Conservation (phyloP, 106 monocot species). For the Dendrobium huoshanense region DNA sequence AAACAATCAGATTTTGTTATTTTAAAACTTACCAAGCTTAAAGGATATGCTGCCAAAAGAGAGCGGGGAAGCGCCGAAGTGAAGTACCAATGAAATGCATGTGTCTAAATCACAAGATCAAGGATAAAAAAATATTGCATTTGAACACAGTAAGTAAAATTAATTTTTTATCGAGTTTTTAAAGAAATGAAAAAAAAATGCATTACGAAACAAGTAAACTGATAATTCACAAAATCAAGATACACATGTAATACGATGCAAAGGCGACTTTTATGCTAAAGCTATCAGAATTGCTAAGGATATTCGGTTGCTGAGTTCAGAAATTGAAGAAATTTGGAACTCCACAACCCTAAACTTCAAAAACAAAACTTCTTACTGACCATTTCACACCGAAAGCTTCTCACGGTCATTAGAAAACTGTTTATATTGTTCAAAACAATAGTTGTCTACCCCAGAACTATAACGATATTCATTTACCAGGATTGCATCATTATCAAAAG, state of each 20-base stretch:
- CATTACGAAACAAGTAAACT: not conserved
- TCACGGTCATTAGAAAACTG: no score
- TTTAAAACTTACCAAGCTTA: constrained; percentile 60
- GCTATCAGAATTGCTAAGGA: not conserved
- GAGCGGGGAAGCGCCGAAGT: constrained; percentile 90
- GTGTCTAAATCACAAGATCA: constrained; percentile 44
- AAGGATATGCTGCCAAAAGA: constrained; percentile 76
- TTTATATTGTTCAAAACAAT: not conserved
- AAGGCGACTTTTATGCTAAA: not conserved
- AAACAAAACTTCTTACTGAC: no score
- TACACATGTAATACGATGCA: not conserved
- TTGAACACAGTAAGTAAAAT: not conserved
- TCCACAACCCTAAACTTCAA: not conserved
- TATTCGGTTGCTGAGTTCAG: not conserved
- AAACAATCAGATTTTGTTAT: not conserved
- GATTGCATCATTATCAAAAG: not conserved
- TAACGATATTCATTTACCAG: not conserved
- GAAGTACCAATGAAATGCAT: constrained; percentile 89
- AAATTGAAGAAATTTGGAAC: not conserved
- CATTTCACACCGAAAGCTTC: no score
- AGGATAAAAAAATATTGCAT: not conserved
- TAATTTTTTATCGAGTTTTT: not conserved
- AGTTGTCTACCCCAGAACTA: not conserved
- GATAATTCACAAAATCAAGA: not conserved
- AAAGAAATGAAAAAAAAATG: not conserved